Percentiles rank a stretch among this genome's conserved stretches.
Evolutionary conservation across 2,329 filamentous ascomycete genomes (phyloP).

Genomic region (Aspergillus chevalieri): DNA sequence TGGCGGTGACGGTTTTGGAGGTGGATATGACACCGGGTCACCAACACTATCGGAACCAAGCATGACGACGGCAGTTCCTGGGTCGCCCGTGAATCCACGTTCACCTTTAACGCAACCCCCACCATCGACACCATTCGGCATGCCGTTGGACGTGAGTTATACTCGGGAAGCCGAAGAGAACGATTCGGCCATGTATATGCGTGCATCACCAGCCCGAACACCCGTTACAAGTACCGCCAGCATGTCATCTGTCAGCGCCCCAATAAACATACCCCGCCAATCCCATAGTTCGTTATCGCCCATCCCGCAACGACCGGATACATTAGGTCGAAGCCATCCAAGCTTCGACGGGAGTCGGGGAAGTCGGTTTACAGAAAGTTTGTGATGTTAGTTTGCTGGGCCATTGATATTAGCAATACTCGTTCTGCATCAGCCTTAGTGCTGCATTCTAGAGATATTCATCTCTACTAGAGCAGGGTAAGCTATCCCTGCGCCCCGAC

Average conservation of each 20-base stretch:
- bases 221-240: slow-evolving; percentile 34
- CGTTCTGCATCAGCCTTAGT: no score
- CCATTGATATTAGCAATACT: no score
- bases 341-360: slow-evolving; percentile 41
- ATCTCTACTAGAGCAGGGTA: no score
- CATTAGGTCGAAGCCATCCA: slow-evolving; percentile 37
- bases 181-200: slow-evolving; percentile 29
- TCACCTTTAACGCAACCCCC: slow-evolving; percentile 21
- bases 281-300: slow-evolving; percentile 21
- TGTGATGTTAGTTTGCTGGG: slow-evolving; percentile 11
- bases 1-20: slow-evolving; percentile 43
- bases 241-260: background rate
- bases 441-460: no score
- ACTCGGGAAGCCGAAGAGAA: slow-evolving; percentile 25
- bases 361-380: slow-evolving; percentile 40
- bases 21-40: slow-evolving; percentile 25
- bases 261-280: background rate
- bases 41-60: slow-evolving; percentile 23
- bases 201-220: slow-evolving; percentile 39
- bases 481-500: no score
- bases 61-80: slow-evolving; percentile 15
- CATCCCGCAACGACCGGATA: slow-evolving; percentile 27
- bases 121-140: slow-evolving; percentile 23
- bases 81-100: slow-evolving; percentile 18
- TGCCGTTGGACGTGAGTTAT: slow-evolving; percentile 26